These are phyloP conservation scores for Phragmites australis DNA, from an alignment of 176 grass and related monocot species.

Conservation along the genomic window DNA sequence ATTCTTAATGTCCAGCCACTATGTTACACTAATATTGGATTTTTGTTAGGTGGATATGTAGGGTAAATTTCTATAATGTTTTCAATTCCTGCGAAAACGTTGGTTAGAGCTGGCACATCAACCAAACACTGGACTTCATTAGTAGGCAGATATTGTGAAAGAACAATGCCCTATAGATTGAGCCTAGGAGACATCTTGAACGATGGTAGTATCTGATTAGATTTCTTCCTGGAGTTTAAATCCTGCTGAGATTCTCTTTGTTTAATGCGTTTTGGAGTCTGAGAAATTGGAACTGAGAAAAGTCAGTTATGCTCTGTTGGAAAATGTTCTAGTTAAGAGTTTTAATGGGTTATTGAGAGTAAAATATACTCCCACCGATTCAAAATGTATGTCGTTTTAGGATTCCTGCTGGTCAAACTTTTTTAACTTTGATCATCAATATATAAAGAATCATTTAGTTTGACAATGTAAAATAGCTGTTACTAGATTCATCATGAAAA, in stretches of 20 bases:
- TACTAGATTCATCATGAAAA: too few relatives aligned
- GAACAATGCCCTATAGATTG: neutral
- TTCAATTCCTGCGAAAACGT: neutral
- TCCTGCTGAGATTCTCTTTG: neutral
- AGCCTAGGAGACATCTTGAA: neutral
- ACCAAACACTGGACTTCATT: neutral
- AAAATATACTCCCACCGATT: too few relatives aligned
- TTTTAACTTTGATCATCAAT: too few relatives aligned
- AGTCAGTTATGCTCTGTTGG: neutral
- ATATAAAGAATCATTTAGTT: too few relatives aligned
- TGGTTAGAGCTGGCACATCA: neutral
- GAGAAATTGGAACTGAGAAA: neutral
- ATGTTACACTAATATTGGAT: neutral
- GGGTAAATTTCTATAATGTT: neutral
- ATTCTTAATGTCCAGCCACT: constrained; percentile 4
- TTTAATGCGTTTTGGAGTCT: neutral
- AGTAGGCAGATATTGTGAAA: constrained; percentile 9
- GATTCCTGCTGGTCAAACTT: too few relatives aligned
- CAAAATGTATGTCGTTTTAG: too few relatives aligned
- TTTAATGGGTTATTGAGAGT: constrained; percentile 7
- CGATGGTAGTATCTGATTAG: neutral
- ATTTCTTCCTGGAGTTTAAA: neutral
- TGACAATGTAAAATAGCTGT: too few relatives aligned
- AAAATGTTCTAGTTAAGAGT: constrained; percentile 2
- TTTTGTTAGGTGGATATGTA: neutral